phyloP scores from a whole-genome alignment of 2,329 filamentous ascomycete genomes.

The Akanthomyces uredinophilus region DNA sequence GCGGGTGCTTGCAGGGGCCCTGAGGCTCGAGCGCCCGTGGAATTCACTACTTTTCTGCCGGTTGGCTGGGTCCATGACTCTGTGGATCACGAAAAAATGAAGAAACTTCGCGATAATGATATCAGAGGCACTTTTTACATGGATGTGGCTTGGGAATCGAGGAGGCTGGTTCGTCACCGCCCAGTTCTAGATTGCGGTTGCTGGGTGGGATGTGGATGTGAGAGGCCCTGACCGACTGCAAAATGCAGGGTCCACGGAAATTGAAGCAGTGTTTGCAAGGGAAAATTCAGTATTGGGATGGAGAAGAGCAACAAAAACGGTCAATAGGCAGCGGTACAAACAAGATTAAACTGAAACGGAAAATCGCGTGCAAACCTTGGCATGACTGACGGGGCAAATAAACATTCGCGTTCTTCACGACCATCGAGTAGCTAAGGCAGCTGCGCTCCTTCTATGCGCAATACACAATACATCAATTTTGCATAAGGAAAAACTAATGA shows the following conservation, averaged over 20 bases:
- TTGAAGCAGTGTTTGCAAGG: conserved; percentile 1
- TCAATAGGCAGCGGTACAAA: too few relatives aligned
- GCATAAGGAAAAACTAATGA: background rate
- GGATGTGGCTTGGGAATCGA: background rate
- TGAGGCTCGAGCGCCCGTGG: conserved; percentile 1
- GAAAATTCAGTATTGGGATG: background rate
- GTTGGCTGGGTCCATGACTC: background rate
- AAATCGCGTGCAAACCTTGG: background rate
- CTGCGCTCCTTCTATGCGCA: background rate
- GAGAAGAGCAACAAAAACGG: background rate
- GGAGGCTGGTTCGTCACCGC: conserved; percentile 2
- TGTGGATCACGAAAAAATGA: background rate
- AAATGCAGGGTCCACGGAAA: conserved; percentile 12
- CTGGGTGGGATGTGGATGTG: conserved; percentile 6
- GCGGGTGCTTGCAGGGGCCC: background rate
- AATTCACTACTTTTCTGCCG: background rate
- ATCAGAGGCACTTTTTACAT: background rate
- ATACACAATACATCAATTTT: background rate
- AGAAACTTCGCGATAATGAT: background rate
- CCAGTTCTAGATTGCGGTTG: conserved; percentile 9
- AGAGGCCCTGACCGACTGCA: conserved; percentile 8
- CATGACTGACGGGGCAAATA: background rate
- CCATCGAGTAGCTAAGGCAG: background rate
- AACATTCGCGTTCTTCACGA: background rate
- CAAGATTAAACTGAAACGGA: background rate